Evolutionary conservation across 2,329 filamentous ascomycete species (phyloP), one percentile per base, ranked within the genome.

Genomic region (Nannizziopsis barbatae): DNA sequence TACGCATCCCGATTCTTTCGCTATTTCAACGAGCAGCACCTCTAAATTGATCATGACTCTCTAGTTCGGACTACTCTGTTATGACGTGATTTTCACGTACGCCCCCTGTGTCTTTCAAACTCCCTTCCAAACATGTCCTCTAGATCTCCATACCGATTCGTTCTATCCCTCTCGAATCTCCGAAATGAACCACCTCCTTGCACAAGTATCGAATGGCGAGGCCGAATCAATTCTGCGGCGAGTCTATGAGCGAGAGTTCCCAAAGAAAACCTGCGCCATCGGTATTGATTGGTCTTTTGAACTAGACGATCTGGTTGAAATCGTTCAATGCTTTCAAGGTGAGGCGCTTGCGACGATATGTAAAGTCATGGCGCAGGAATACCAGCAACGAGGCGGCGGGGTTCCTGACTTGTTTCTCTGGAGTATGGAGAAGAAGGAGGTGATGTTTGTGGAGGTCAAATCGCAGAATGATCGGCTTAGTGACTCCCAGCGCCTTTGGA

Each of bases 61-160:
- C 8, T 30, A 67, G 20, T 89, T 89, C 65, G 84, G 81, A 11
- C 90, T 92, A 60, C 77, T 98, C 14, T 95, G 96, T 71, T 92
- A 83, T 70, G 90, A 98, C 65, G 78, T 96, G 18, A 71, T 98
- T 5, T 96, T 96, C 67, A 74, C 87, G 20, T 95, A 94, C 65
- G 78, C 96, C 4, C 90, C 92, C 20, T 95, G 96, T 58, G 90
- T 98, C 48, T 98, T 98, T 65, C 90, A 96, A 63, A 98, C 92
- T 5, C 79, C 84, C 1, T 98, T 86, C 62, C 92, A 98, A 66
- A 94, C 87, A 0, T 95, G 87, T 60, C 92, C 92, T 1, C 71
- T 98, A 2, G 92, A 98, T 63, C 71, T 98, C 5, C 84, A 93
- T 62, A 95, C 89, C 0, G 92, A 98, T 62, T 81, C 84, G 2